Percentiles rank a stretch among this genome's conserved stretches.
Evolutionary conservation across 129 eudicot species (phyloP).

Genomic region (Rutidosis leptorrhynchoides): DNA sequence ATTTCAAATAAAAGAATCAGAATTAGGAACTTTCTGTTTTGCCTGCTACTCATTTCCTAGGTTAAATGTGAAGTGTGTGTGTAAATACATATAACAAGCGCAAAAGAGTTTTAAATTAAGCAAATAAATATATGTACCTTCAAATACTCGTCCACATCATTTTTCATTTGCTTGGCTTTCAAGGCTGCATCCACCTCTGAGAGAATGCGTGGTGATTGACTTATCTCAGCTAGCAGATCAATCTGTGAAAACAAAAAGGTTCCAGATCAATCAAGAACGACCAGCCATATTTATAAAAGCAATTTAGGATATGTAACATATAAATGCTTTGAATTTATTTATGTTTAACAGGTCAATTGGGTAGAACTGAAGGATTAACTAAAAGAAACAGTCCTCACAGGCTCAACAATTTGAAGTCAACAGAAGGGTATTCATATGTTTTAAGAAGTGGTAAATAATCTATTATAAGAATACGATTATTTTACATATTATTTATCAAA

Average conservation of each 20-base stretch:
- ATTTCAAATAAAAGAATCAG: no score
- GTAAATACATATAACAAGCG: no score
- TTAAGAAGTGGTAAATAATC: no score
- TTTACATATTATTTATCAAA: no score
- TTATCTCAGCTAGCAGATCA: conserved; percentile 82
- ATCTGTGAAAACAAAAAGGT: conserved; percentile 55
- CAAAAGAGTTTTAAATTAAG: no score
- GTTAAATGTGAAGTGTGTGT: no score
- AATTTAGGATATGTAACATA: not conserved
- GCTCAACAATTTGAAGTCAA: not conserved
- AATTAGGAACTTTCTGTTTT: no score
- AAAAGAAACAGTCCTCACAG: not conserved
- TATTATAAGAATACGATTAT: no score
- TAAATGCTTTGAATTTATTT: not conserved
- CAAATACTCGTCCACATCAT: conserved; percentile 84
- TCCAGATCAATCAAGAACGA: not conserved
- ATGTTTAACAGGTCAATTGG: not conserved
- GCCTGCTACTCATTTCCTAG: no score
- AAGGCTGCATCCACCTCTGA: conserved; percentile 93
- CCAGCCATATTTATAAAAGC: not conserved
- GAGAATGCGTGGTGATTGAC: conserved; percentile 82
- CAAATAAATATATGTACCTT: conserved; percentile 50
- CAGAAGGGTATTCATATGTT: not conserved
- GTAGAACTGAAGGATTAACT: not conserved
- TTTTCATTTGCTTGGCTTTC: conserved; percentile 82